phyloP scores from a whole-genome alignment of 2,329 filamentous ascomycete species.

The Diaporthe ampelina region DNA sequence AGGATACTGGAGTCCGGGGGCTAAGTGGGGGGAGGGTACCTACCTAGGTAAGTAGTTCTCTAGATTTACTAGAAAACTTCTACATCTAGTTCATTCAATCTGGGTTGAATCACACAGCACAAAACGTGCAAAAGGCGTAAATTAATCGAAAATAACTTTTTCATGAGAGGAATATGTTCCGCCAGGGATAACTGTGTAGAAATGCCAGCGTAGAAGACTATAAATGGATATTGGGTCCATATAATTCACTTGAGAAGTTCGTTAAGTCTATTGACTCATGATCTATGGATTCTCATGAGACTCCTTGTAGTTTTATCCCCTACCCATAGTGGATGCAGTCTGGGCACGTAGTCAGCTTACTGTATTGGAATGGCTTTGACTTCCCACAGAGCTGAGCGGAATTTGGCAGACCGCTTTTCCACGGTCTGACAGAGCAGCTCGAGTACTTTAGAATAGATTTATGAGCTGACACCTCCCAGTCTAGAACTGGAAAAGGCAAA shows the following conservation, averaged over 20 bases:
- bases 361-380: not conserved
- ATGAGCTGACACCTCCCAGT: no score
- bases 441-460: not conserved
- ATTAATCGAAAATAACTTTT: no score
- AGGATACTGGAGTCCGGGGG: not conserved
- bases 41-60: no score
- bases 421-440: not conserved
- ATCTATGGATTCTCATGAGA: not conserved
- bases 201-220: not conserved
- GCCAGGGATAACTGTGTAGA: not conserved
- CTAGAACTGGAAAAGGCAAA: not conserved
- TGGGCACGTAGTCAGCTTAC: not conserved
- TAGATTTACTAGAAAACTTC: no score
- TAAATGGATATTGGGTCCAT: not conserved
- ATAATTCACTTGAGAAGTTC: not conserved
- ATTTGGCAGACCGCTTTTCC: not conserved
- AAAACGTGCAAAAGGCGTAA: not conserved
- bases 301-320: not conserved
- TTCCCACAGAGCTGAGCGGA: not conserved
- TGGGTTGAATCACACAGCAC: no score
- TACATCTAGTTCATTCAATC: no score
- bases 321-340: not conserved
- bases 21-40: no score
- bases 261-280: not conserved
- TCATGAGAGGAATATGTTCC: no score